phyloP scores from a whole-genome alignment of 306 rosid genomes.

The Quercus bicolor region DNA sequence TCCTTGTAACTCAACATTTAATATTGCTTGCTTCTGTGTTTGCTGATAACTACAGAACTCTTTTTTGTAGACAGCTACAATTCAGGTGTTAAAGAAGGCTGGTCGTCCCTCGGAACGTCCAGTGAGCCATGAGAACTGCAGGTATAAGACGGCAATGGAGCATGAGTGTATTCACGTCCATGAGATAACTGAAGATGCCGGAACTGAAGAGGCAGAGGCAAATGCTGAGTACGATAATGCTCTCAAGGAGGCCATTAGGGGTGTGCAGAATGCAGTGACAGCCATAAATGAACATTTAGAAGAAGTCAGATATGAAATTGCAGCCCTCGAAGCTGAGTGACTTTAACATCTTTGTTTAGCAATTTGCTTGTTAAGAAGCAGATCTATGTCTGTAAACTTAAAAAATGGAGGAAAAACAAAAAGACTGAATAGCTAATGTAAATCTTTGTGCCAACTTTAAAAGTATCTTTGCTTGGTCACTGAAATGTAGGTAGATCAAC shows the following conservation, averaged over 20 bases:
- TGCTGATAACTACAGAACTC: conserved; percentile 26
- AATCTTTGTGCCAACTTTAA: too few relatives aligned
- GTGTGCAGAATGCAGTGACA: conserved; percentile 81
- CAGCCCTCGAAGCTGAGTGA: conserved; percentile 65
- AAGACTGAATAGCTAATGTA: too few relatives aligned
- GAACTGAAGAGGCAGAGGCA: conserved; percentile 92
- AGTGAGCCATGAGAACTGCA: conserved; percentile 85
- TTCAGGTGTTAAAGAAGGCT: conserved; percentile 81
- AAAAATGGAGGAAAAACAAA: too few relatives aligned
- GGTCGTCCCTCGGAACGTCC: conserved; percentile 78
- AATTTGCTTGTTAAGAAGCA: background rate
- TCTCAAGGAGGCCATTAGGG: conserved; percentile 82
- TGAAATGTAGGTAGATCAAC: too few relatives aligned
- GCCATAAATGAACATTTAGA: conserved; percentile 80
- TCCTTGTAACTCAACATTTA: conserved; percentile 2
- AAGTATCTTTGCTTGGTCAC: too few relatives aligned
- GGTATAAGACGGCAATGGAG: conserved; percentile 50
- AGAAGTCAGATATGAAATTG: conserved; percentile 96
- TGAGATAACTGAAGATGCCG: conserved; percentile 80
- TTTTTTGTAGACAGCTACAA: conserved; percentile 62
- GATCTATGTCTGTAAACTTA: too few relatives aligned
- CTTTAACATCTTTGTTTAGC: background rate
- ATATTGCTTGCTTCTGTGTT: conserved; percentile 1
- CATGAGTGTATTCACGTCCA: conserved; percentile 75
- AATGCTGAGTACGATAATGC: conserved; percentile 83